Base-by-base conservation (phyloP, 768 basidiomycete species). In the Lactifluus subvellereus region DNA sequence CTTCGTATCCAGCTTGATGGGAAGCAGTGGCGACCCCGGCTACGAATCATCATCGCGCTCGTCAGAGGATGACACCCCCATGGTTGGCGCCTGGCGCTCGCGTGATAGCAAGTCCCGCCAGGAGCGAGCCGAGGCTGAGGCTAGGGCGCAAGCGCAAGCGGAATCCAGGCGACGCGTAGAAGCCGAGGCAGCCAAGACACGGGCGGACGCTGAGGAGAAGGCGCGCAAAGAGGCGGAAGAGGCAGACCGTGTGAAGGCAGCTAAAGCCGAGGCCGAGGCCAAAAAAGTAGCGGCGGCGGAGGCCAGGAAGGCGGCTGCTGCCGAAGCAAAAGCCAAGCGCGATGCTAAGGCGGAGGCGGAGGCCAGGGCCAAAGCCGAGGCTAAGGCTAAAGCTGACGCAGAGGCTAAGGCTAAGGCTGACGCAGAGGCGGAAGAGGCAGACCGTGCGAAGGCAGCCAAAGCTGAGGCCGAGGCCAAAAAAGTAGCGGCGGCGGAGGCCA, bases 41-140 rank as follows among this genome's bases (percentile, higher is more conserved):
- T 64, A 64, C 58, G 62, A 64, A 48, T 64, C 62, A 9, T 59
- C 62, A 1, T 64, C 62, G 54, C 62, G 62, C 40, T 53, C 55
- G 33, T 64, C 62, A 3, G 62, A 64, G 47, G 62, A 64, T 22
- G 62, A 64, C 9, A 16, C 57, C 2, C 62, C 57, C 5, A 64
- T 64, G 62, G 58, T 22, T 3, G 62, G 62, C 32, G 62, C 33
- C 6, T 64, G 62, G 62, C 58, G 35, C 62, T 20, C 62, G 42
- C 61, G 56, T n/a, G 61, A 57, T 33, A 30, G 2, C 38, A 58
- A 53, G 32, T 0, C 58, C 6, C 62, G 62, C 13, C 57, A 64
- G 58, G 57, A 64, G 57, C 57, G 62, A 50, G n/a, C 20, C 5
- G 57, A 59, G 10, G 62, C 57, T 13, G 62, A 54, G 3, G 52